Base-by-base conservation (phyloP, 2,329 filamentous ascomycete species). In the Sclerotinia sclerotiorum region DNA sequence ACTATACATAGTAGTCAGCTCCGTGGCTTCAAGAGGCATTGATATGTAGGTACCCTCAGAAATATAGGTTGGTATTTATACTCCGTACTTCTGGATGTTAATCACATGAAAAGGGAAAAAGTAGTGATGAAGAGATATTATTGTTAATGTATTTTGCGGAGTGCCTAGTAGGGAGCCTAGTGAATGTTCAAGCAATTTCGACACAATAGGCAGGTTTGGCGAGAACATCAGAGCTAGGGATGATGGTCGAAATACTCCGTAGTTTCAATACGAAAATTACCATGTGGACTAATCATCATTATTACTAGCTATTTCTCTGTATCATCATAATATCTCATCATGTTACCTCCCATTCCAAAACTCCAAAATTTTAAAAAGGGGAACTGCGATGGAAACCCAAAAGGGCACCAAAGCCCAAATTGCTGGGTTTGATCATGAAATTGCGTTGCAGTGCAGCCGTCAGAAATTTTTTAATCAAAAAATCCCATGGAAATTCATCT, bases 401-500 rank as follows among this genome's bases (percentile, higher is more conserved):
- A 48, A 60, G 24, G 58, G 44, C 54, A 66, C 54, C 55, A 42
- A 44, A 52, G 44, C 46, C 65, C 65, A 62, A 61, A 67, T 52
- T 27, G 65, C 65, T 61, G 65, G 65, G 65, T 61, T 64, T 64
- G 24, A 55, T 64, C 5, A 42, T 55, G 48, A 52, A 42, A 39
- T 42, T 42, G 44, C 21, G 32, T 67, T 54, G 24, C 55, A 62
- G n/a, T 67, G 65, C 56, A 62, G 46, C 55, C 35, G 24, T 67
- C 65, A 54, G 24, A 48, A 64, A 39, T 21, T 35, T 60, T 39
- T 48, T 21, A 51, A 56, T 24, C 10, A 39, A 58, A 42, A 44
- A 42, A 24, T 7, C 44, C 46, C 46, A 49, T n/a, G 42, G 32
- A 35, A 32, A 27, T 19, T 27, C 32, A 24, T 42, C 21, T 29